Evolutionary conservation across 1,284 basidiomycete genomes (phyloP), one percentile per base, ranked within the genome.

Genomic region (Pyrrhoderma noxium): DNA sequence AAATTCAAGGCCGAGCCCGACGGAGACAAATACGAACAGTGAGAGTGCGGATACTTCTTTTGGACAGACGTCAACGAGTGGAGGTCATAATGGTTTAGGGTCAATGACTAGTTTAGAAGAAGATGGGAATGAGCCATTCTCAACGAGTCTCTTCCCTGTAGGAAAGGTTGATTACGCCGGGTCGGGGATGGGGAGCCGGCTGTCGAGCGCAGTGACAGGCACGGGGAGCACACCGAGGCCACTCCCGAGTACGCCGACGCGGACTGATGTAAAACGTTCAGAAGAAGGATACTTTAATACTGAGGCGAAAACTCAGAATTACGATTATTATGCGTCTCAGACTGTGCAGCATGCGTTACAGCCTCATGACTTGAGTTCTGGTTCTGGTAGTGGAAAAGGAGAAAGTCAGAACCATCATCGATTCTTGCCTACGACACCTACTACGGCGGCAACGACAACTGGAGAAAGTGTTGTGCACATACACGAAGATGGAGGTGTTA

Each of bases 401-500:
- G 42, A 21, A 14, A 8, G 19, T 16, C 5, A 23, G 4, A 13
- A 14, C 7, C 22, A 14, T 21, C 27, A 37, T 16, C 18, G 34
- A 8, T 22, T 23, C 40, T 37, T 31, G 25, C 48, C 39, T 19
- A 35, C 44, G 50, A 16, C 16, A 5, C 22, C 34, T 37, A 5
- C 7, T 19, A n/a, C 27, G 3, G 8, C 27, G 22, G 31, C 41
- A 3, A 45, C 35, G 34, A 45, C 36, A 14, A 16, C 45, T 18
- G 25, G 25, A n/a, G 48, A 49, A 31, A 39, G 8, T 19, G 47
- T 49, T 34, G 36, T 41, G 11, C 34, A 49, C 23, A 31, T 50
- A n/a, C 52, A 54, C 44, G 36, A 22, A 31, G 52, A 54, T 38
- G 52, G 31, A 19, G 52, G 52, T 9, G 48, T 54, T 23, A 42